Base-by-base conservation (phyloP, 768 basidiomycete genomes). In the Calocybe gangraenosa region DNA sequence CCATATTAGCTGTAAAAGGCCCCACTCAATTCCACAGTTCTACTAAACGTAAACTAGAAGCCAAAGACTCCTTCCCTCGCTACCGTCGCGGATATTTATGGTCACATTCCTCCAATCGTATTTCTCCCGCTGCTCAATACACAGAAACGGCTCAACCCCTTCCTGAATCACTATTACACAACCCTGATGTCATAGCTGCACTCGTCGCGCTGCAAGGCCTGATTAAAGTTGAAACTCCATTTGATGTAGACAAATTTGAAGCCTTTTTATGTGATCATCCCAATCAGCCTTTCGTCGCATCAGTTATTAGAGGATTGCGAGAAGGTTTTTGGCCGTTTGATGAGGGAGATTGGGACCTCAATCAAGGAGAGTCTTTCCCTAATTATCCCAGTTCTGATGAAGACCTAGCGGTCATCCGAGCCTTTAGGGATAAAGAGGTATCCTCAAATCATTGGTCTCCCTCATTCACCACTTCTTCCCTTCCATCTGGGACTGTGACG, bases 181-280 rank as follows among this genome's bases (percentile, higher is more conserved):
- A 43, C 10, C 44, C 46, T 9, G 25, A 28, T 15, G 23, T 32
- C 32, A 39, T 35, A 17, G 6, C 3, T 3, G 33, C 32, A 3
- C 15, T 41, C 1, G 3, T 28, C 14, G 13, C 23, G 6, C 18
- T 47, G 14, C 14, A 19, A 18, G 15, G 36, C 19, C 23, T n/a
- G 13, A 46, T 46, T 6, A 19, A 19, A 20, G 34, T 46, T 11
- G 18, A 39, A 33, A 46, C 44, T 13, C 38, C 44, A 3, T 46
- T 46, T 15, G 23, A 46, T 15, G 38, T 46, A 10, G 44, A 46
- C 37, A 39, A n/a, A n/a, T 39, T 46, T 19, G 19, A 45, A 28
- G 13, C n/a, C 1, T 31, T 62, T 0, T 55, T 65, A 0, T 2
- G 13, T 0, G 37, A 47, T 3, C 62, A 68, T 41, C 59, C 64